Evolutionary conservation across 2,329 filamentous ascomycete species (phyloP).

Genomic region (Cladosporium cucumerinum): DNA sequence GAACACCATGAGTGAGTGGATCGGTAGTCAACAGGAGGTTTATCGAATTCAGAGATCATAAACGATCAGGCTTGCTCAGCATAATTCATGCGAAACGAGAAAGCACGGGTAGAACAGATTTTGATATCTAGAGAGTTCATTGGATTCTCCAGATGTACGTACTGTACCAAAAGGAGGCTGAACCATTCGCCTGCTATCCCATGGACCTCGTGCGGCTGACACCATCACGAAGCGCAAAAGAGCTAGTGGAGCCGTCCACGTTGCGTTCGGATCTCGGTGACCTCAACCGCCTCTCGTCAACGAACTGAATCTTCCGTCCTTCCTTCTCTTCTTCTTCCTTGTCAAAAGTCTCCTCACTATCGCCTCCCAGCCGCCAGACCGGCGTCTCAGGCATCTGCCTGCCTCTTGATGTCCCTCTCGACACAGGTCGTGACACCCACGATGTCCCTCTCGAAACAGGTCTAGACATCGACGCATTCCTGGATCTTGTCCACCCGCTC

Average conservation of each 20-base stretch:
- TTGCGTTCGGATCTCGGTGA: not conserved
- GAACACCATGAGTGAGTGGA: not conserved
- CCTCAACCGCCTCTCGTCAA: not conserved
- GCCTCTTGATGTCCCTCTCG: conserved; percentile 2
- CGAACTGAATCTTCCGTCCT: not conserved
- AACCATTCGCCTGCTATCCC: not conserved
- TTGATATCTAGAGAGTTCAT: not conserved
- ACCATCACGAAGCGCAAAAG: not conserved
- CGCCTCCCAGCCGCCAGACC: not conserved
- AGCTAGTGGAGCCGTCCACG: not conserved
- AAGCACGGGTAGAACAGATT: not conserved
- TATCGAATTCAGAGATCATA: not conserved
- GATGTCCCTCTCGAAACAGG: not conserved
- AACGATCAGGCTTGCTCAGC: not conserved
- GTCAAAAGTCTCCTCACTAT: not conserved
- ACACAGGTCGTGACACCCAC: conserved; percentile 2
- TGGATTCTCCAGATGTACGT: not conserved
- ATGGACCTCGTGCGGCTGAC: not conserved
- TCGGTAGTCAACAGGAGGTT: not conserved
- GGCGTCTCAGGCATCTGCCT: conserved; percentile 3
- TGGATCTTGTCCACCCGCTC: not conserved
- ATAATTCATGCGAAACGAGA: not conserved
- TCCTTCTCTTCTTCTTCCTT: conserved; percentile 5
- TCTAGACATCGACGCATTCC: not conserved
- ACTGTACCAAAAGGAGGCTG: not conserved